phyloP scores from a whole-genome alignment of 1,139 yeast species.

The Diutina rugosa region DNA sequence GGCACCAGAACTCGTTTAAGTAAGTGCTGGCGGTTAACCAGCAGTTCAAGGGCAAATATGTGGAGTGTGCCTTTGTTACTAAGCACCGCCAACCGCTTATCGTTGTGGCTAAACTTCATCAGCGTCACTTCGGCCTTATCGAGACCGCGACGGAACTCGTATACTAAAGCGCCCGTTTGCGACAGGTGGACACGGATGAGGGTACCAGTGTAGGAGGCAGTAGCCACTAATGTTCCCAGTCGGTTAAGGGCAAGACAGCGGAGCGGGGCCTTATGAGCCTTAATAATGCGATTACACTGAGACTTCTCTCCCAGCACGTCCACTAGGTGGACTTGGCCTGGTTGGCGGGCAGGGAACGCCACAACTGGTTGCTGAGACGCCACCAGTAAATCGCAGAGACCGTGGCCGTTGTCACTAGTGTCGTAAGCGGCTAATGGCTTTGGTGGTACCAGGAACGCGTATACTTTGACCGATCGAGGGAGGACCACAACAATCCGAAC shows the following conservation, averaged over 20 bases:
- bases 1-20: slow-evolving; percentile 56
- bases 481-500: slow-evolving; percentile 64
- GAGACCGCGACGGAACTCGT: slow-evolving; percentile 79
- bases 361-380: slow-evolving; percentile 28
- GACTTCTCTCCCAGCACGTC: slow-evolving; percentile 52
- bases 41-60: slow-evolving; percentile 42
- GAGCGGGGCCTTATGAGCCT: slow-evolving; percentile 70
- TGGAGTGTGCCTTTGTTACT: slow-evolving; percentile 87
- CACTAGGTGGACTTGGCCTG: slow-evolving; percentile 72
- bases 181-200: slow-evolving; percentile 71
- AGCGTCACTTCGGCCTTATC: slow-evolving; percentile 75
- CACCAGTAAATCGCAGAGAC: slow-evolving; percentile 53
- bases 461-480: slow-evolving; percentile 54
- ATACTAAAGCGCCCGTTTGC: slow-evolving; percentile 55
- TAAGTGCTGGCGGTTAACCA: slow-evolving; percentile 50
- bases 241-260: slow-evolving; percentile 56
- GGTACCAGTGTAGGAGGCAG: slow-evolving; percentile 84
- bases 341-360: slow-evolving; percentile 59
- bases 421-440: slow-evolving; percentile 56
- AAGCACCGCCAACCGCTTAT: slow-evolving; percentile 65
- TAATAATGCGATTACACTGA: slow-evolving; percentile 56
- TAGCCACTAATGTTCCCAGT: slow-evolving; percentile 71
- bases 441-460: slow-evolving; percentile 75
- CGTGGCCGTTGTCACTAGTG: slow-evolving; percentile 54
- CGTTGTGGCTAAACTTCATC: slow-evolving; percentile 73